phyloP scores from a whole-genome alignment of 2,329 filamentous ascomycete genomes.

The Sporothrix dimorphospora region DNA sequence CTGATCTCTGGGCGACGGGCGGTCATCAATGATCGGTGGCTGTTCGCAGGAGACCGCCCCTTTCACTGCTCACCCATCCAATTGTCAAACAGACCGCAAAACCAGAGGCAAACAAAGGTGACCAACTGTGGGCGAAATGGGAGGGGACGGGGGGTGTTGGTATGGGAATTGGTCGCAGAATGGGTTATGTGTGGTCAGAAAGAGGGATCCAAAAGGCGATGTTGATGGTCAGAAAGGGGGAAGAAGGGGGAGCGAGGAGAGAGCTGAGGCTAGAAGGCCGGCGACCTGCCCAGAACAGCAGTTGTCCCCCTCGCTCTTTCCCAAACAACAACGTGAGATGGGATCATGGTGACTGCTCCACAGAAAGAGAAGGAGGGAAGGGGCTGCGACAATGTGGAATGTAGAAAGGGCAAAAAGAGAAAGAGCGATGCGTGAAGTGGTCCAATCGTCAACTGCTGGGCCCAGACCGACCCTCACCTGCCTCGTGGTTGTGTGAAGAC shows the following conservation, averaged over 20 bases:
- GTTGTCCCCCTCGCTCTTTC: not conserved
- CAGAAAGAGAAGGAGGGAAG: not conserved
- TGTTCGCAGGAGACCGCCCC: not conserved
- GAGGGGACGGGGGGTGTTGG: not conserved
- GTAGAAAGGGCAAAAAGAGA: not conserved
- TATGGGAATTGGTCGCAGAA: not conserved
- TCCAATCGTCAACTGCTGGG: not conserved
- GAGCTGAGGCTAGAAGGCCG: not conserved
- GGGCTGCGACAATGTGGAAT: not conserved
- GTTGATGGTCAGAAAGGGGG: not conserved
- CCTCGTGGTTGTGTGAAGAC: slow-evolving; percentile 15
- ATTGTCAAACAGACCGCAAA: not conserved
- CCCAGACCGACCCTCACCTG: not conserved
- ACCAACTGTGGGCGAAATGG: not conserved
- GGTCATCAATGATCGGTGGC: not conserved
- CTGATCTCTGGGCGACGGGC: not conserved
- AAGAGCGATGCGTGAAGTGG: slow-evolving; percentile 8
- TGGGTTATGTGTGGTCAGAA: not conserved
- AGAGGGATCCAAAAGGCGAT: not conserved
- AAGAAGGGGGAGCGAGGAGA: not conserved
- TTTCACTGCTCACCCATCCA: not conserved
- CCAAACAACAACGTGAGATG: slow-evolving; percentile 5
- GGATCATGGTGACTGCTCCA: not conserved
- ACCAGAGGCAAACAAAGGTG: not conserved
- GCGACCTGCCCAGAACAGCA: slow-evolving; percentile 7